Percentiles rank a stretch among this genome's conserved stretches.
Conservation (phyloP, 176 grass and related monocot species). For the Ampelocalamus luodianensis region DNA sequence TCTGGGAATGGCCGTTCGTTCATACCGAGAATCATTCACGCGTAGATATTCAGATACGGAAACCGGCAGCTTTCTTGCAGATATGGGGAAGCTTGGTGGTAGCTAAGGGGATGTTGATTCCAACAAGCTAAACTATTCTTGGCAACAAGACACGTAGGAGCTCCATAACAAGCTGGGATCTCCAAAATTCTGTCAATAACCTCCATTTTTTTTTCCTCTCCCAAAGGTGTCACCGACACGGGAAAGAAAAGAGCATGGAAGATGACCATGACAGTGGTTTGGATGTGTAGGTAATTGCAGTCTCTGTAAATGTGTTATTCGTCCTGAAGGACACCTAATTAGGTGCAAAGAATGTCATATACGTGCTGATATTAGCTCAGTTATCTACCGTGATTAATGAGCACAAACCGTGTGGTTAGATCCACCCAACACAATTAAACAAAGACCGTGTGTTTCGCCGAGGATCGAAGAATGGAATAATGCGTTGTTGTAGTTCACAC, state of each 20-base stretch:
- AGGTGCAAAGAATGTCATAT: background rate
- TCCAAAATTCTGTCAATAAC: background rate
- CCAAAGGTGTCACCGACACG: background rate
- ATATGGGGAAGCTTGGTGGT: background rate
- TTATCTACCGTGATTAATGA: background rate
- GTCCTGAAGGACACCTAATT: background rate
- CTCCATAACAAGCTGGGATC: background rate
- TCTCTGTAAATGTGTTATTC: background rate
- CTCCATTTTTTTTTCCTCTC: background rate
- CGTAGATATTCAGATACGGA: constrained; percentile 28
- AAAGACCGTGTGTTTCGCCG: background rate
- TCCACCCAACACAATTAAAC: background rate
- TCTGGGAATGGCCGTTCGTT: background rate
- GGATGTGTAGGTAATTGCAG: background rate
- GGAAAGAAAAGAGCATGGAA: constrained; percentile 2
- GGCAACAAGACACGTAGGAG: constrained; percentile 18
- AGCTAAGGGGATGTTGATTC: constrained; percentile 18
- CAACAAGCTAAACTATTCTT: constrained; percentile 43
- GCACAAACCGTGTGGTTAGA: background rate
- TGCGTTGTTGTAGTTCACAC: background rate
- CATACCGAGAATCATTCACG: constrained; percentile 3
- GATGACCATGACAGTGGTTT: background rate
- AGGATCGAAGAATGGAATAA: too few relatives aligned
- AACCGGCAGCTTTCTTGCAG: constrained; percentile 2
- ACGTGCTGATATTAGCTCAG: background rate